Evolutionary conservation across 108 stramenopile species (phyloP).

Genomic region (Nitzschia putrida): DNA sequence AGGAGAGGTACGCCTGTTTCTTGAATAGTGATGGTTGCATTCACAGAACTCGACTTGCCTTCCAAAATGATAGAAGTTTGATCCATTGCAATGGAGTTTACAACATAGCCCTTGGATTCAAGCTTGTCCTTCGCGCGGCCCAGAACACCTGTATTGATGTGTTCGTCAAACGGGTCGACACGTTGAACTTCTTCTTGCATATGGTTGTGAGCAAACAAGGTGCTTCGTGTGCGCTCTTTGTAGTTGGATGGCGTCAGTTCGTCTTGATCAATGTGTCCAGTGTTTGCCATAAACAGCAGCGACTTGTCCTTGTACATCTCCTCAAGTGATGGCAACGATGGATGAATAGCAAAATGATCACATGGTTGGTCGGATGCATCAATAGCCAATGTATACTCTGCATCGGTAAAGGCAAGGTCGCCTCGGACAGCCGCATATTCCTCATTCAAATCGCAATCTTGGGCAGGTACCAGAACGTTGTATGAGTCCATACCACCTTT

Average conservation of each 20-base stretch:
- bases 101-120: conserved; percentile 6
- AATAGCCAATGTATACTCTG: conserved; percentile 20
- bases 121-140: conserved; percentile 39
- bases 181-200: conserved; percentile 39
- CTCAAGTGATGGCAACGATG: conserved; percentile 28
- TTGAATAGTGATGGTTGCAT: conserved; percentile 10
- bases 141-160: conserved; percentile 29
- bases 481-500: conserved; percentile 56
- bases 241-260: conserved; percentile 45
- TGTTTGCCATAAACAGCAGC: conserved; percentile 67
- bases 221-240: conserved; percentile 36
- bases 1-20: conserved; percentile 26
- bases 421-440: conserved; percentile 29
- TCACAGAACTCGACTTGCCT: not conserved
- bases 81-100: conserved; percentile 21
- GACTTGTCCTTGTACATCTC: conserved; percentile 66
- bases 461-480: conserved; percentile 54
- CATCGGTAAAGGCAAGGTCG: conserved; percentile 6
- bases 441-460: conserved; percentile 1
- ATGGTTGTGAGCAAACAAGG: conserved; percentile 39
- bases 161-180: conserved; percentile 25
- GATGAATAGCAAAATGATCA: conserved; percentile 58
- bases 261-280: conserved; percentile 55
- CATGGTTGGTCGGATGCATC: conserved; percentile 54
- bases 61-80: conserved; percentile 29